Percentiles rank a stretch among this genome's conserved stretches.
These are phyloP conservation scores for Lentinula edodes DNA, from an alignment of 768 basidiomycete genomes.

Conservation along the genomic window DNA sequence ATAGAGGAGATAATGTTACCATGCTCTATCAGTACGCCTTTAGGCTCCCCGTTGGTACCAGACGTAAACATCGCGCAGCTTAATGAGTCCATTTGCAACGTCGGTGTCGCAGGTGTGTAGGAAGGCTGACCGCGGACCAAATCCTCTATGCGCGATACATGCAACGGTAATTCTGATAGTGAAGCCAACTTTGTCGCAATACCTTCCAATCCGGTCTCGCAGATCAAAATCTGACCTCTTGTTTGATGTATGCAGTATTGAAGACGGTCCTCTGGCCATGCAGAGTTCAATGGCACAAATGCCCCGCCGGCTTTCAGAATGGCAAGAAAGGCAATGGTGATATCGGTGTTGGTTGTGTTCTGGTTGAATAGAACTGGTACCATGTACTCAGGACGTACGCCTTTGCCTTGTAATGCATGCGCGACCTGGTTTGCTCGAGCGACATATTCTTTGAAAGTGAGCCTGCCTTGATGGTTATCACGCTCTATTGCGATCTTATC, in stretches of 20 bases:
- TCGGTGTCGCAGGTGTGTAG: background rate
- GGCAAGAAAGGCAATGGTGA: conserved; percentile 19
- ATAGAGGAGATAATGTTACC: conserved; percentile 15
- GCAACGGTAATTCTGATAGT: background rate
- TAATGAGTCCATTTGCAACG: conserved; percentile 13
- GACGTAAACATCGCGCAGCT: conserved; percentile 18
- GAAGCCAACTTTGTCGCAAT: background rate
- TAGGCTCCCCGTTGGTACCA: conserved; percentile 15
- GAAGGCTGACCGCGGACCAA: background rate
- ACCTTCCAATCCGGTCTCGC: background rate
- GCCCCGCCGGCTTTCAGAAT: conserved; percentile 26
- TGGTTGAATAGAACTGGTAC: conserved; percentile 5
- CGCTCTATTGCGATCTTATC: background rate
- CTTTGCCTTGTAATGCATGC: background rate
- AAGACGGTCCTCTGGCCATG: conserved; percentile 23
- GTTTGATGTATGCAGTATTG: conserved; percentile 14
- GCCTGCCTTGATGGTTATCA: background rate
- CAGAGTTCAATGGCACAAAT: conserved; percentile 20
- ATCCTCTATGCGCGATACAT: background rate
- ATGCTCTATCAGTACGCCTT: conserved; percentile 17
- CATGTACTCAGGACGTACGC: background rate
- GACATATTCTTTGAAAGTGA: conserved; percentile 9
- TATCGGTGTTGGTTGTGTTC: conserved; percentile 7
- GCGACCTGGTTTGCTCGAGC: background rate
- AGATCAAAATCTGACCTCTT: background rate